Base-by-base conservation (phyloP, 176 grass and related monocot species). In the Oryza meridionalis region DNA sequence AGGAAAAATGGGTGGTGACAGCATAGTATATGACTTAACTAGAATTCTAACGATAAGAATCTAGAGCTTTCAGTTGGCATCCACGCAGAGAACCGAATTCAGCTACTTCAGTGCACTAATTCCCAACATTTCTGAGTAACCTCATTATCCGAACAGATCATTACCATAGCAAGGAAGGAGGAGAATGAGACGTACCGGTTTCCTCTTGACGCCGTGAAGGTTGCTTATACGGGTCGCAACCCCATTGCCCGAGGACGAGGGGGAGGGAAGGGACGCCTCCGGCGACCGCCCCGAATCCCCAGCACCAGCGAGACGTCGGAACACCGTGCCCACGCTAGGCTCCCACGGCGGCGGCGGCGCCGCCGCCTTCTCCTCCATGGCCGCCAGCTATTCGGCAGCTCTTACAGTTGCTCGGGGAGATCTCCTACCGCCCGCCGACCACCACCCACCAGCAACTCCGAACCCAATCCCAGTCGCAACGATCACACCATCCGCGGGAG, bases 131-230 rank as follows among this genome's bases (percentile, higher is more conserved):
- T 51, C 14, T 58, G 14, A 73, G 15, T 24, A 67, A 59, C 67
- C 25, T 74, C 11, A 70, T 22, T 42, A 65, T 27, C 10, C 4
- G 3, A 21, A 74, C 47, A 65, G 31, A 85, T 13, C 11, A 24
- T 9, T n/a, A 10, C 19, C 58, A 58, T n/a, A 53, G 71, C 5
- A 50, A 31, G 26, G 38, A 50, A 31, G 26, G 38, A 67, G 46
- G 86, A 83, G 71, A 83, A 25, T 55, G 77, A 91, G 33, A 53
- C 82, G 49, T 97, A 97, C 91, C 77, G 91, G 81, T 49, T 78
- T 92, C 76, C 65, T 93, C 51, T 19, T 88, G 77, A 85, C 76
- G 17, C 73, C 64, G 12, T 86, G 80, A 66, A 91, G 86, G 38
- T 76, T 87, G 91, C 88, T 84, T 33, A 86, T 6, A 22, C 81